Percentiles rank a stretch among this genome's conserved stretches.
phyloP scores from a whole-genome alignment of 2,329 filamentous ascomycete genomes.

The Aschersonia sp. region DNA sequence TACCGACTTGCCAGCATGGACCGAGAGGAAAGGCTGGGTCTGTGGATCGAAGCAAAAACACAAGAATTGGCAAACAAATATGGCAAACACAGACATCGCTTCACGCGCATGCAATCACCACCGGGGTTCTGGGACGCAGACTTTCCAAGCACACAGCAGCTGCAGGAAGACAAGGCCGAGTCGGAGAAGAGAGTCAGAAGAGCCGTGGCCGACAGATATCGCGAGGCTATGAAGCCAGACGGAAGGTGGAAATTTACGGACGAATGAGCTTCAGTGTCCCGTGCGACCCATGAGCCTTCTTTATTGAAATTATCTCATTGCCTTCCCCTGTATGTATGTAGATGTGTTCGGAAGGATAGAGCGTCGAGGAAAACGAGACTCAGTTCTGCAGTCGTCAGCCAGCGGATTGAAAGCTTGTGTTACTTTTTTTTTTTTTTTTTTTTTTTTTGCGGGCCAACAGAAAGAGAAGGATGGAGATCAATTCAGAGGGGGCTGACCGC shows the following conservation, averaged over 20 bases:
- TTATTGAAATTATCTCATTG: no score
- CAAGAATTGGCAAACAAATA: constrained; percentile 57
- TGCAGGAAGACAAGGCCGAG: constrained; percentile 47
- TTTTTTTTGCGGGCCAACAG: no score
- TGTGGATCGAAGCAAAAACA: constrained; percentile 64
- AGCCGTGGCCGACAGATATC: constrained; percentile 56
- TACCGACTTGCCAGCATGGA: constrained; percentile 45
- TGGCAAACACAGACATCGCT: constrained; percentile 65
- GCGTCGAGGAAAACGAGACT: no score
- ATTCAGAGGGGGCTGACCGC: no score
- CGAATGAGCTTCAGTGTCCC: constrained; percentile 31
- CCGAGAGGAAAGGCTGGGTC: constrained; percentile 43
- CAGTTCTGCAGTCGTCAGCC: no score
- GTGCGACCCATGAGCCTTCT: background rate
- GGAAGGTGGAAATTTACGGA: constrained; percentile 75
- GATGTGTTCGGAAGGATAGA: no score
- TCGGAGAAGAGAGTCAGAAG: constrained; percentile 48
- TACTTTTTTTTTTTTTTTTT: no score
- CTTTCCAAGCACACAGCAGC: constrained; percentile 79
- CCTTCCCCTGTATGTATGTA: no score
- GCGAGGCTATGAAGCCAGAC: constrained; percentile 64
- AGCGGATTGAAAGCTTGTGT: no score
- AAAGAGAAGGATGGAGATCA: no score
- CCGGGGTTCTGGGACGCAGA: constrained; percentile 85
- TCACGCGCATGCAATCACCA: constrained; percentile 56